These are phyloP conservation scores for Keithomyces neogunnii DNA, from an alignment of 2,329 filamentous ascomycete species.

Conservation along the genomic window DNA sequence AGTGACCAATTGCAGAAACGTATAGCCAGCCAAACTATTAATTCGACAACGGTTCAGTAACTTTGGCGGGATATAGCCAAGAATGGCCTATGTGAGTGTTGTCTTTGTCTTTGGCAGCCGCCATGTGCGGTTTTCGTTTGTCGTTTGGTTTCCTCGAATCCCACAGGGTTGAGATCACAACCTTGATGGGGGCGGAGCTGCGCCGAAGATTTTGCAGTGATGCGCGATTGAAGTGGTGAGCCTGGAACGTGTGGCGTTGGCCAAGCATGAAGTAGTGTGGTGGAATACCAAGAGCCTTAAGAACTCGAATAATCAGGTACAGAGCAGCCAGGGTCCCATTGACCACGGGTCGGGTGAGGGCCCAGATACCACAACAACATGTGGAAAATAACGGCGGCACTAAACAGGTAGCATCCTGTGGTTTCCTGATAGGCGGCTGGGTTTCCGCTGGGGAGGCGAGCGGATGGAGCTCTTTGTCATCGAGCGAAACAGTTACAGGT, in stretches of 20 bases:
- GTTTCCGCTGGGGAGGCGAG: constrained; percentile 4
- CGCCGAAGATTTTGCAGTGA: background rate
- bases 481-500: background rate
- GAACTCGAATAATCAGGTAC: background rate
- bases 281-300: constrained; percentile 2
- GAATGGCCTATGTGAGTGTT: background rate
- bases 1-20: background rate
- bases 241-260: constrained; percentile 6
- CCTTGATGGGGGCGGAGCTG: background rate
- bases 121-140: background rate
- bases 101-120: background rate
- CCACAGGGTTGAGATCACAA: background rate
- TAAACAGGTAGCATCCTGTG: constrained; percentile 1
- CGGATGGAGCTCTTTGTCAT: background rate
- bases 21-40: background rate
- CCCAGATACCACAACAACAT: constrained; percentile 1
- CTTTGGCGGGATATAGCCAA: background rate
- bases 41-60: background rate
- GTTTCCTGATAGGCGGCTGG: background rate
- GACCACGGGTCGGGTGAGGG: constrained; percentile 1
- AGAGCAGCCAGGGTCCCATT: background rate
- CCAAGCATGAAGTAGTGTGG: constrained; percentile 1
- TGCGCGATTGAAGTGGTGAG: background rate
- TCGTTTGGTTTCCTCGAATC: background rate
- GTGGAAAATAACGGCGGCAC: constrained; percentile 3